Evolutionary conservation across 1,284 basidiomycete species (phyloP).

Genomic region (Ustilago cynodontis): DNA sequence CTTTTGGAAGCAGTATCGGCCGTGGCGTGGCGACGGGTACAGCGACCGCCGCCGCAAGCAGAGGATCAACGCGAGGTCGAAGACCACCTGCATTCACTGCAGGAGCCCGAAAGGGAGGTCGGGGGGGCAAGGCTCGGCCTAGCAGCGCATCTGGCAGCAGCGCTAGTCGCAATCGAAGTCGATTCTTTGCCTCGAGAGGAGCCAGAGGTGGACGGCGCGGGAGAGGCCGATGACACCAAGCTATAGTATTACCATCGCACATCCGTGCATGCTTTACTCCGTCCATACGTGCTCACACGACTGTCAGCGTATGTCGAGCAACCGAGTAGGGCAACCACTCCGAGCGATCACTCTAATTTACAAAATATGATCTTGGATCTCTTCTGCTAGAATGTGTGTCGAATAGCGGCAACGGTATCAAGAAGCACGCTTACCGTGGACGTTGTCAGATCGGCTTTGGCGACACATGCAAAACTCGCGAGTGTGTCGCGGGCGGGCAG

Average conservation of each 20-base stretch:
- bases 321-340: too few relatives aligned
- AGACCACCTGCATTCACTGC: not conserved
- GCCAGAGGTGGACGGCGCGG: constrained; percentile 10
- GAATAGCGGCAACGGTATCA: too few relatives aligned
- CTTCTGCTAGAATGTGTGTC: too few relatives aligned
- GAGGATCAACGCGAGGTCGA: constrained; percentile 14
- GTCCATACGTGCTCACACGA: too few relatives aligned
- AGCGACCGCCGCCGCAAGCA: not conserved
- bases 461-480: not conserved
- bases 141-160: constrained; percentile 5
- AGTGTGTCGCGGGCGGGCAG: not conserved
- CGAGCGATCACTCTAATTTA: too few relatives aligned
- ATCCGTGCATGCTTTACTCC: too few relatives aligned
- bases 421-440: not conserved
- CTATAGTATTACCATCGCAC: too few relatives aligned
- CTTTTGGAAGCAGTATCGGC: not conserved
- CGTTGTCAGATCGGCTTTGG: not conserved
- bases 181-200: constrained; percentile 16
- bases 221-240: constrained; percentile 11
- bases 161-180: constrained; percentile 13
- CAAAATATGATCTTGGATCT: too few relatives aligned
- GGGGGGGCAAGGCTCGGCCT: constrained; percentile 9
- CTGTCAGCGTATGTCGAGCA: too few relatives aligned
- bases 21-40: not conserved
- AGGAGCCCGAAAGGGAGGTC: constrained; percentile 6